Evolutionary conservation across 1,284 basidiomycete genomes (phyloP).

Genomic region (Cryptococcus sp.): DNA sequence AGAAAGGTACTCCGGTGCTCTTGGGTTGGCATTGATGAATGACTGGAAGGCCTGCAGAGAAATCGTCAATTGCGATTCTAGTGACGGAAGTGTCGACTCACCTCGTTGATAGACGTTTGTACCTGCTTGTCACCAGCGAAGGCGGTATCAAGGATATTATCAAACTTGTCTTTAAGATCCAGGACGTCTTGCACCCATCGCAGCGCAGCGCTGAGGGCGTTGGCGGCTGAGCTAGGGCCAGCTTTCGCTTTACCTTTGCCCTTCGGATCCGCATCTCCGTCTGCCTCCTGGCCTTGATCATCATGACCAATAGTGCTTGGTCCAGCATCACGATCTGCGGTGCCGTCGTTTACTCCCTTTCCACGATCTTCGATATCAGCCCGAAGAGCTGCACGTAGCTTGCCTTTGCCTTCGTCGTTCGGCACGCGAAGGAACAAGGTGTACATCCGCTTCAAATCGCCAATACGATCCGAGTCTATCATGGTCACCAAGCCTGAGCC

Average conservation of each 20-base stretch:
- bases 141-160: slow-evolving; percentile 69
- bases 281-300: slow-evolving; percentile 42
- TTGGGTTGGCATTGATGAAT: slow-evolving; percentile 87
- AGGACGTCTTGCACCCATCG: slow-evolving; percentile 95
- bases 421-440: slow-evolving; percentile 74
- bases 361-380: slow-evolving; percentile 76
- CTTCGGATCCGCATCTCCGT: slow-evolving; percentile 51
- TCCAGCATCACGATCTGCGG: slow-evolving; percentile 49
- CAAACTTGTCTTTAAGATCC: slow-evolving; percentile 88
- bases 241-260: slow-evolving; percentile 52
- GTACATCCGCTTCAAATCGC: slow-evolving; percentile 80
- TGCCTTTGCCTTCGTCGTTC: slow-evolving; percentile 62
- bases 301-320: slow-evolving; percentile 24
- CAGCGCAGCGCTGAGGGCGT: slow-evolving; percentile 62
- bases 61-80: not conserved
- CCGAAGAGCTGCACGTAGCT: slow-evolving; percentile 70
- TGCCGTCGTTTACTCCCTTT: slow-evolving; percentile 72
- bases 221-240: slow-evolving; percentile 24
- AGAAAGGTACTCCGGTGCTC: slow-evolving; percentile 92
- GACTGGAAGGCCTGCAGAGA: slow-evolving; percentile 77
- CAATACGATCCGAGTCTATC: slow-evolving; percentile 77
- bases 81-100: slow-evolving; percentile 47
- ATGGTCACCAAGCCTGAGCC: slow-evolving; percentile 85
- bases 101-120: slow-evolving; percentile 85
- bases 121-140: slow-evolving; percentile 76